Conservation (phyloP, 2,329 filamentous ascomycete genomes). For the Aureobasidium uvarum region DNA sequence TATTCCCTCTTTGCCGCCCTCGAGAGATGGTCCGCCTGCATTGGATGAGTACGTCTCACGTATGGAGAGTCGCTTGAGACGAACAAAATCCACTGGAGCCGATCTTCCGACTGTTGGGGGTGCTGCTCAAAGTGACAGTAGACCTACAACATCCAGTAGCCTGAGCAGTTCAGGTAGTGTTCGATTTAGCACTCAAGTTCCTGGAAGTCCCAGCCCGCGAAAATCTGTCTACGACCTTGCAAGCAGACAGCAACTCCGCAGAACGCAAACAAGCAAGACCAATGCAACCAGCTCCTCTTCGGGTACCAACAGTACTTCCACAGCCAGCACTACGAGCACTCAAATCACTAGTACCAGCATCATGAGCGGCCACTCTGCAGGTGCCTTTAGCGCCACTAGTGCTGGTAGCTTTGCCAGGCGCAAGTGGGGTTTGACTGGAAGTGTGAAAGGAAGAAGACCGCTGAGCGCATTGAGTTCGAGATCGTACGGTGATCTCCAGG, state of each 20-base stretch:
- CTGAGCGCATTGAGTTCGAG: constrained; percentile 29
- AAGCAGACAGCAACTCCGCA: constrained; percentile 64
- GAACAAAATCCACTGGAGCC: constrained; percentile 58
- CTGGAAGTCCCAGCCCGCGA: constrained; percentile 44
- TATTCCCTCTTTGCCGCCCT: constrained; percentile 33
- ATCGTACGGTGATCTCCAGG: constrained; percentile 28
- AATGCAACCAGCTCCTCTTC: constrained; percentile 67
- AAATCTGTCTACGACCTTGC: constrained; percentile 76
- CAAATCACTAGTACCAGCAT: constrained; percentile 78
- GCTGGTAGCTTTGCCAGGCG: constrained; percentile 87
- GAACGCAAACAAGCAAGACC: constrained; percentile 86
- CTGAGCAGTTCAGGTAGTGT: constrained; percentile 10
- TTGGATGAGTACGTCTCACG: constrained; percentile 84
- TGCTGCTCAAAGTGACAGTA: constrained; percentile 42
- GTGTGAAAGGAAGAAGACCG: constrained; percentile 33
- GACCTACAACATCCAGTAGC: constrained; percentile 29
- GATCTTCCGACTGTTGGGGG: constrained; percentile 25
- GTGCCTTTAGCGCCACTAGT: constrained; percentile 90
- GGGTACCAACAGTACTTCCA: constrained; percentile 65
- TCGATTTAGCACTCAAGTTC: constrained; percentile 27
- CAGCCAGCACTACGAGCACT: constrained; percentile 58
- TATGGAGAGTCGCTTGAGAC: constrained; percentile 80
- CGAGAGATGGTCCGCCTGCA: constrained; percentile 60
- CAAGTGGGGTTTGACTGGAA: constrained; percentile 52
- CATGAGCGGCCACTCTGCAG: constrained; percentile 91